These are phyloP conservation scores for Mortierella sp. DNA, from an alignment of 371 early-diverging fungal species.

Conservation along the genomic window DNA sequence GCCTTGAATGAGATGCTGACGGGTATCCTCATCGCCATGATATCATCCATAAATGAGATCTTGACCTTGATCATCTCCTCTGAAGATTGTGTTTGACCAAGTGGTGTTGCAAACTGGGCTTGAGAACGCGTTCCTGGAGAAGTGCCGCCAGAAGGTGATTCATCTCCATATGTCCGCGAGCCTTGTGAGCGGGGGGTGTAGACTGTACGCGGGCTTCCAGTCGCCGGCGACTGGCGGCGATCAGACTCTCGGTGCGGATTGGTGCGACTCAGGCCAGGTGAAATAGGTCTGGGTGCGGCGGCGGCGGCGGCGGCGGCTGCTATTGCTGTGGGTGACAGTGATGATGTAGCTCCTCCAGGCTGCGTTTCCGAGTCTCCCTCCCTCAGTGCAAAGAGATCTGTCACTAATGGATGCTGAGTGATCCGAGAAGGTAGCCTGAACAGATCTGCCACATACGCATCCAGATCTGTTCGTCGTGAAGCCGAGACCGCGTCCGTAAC, in stretches of 20 bases:
- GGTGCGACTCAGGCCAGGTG: slow-evolving; percentile 9
- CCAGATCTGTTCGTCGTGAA: slow-evolving; percentile 71
- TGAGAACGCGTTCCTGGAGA: slow-evolving; percentile 33
- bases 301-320: not conserved
- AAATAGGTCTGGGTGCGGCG: slow-evolving; percentile 1
- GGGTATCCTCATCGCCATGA: slow-evolving; percentile 78
- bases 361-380: slow-evolving; percentile 74
- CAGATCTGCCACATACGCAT: slow-evolving; percentile 77
- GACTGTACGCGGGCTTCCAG: slow-evolving; percentile 9
- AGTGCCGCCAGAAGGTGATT: slow-evolving; percentile 12
- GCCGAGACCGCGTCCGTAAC: slow-evolving; percentile 69
- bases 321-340: no score
- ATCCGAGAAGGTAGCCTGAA: slow-evolving; percentile 70
- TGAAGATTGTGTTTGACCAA: not conserved
- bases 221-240: slow-evolving; percentile 12
- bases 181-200: slow-evolving; percentile 2
- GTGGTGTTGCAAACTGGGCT: slow-evolving; percentile 13
- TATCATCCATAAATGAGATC: slow-evolving; percentile 73
- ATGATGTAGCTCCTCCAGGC: not conserved
- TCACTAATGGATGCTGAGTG: slow-evolving; percentile 61
- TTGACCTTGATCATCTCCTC: slow-evolving; percentile 71
- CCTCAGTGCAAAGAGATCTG: slow-evolving; percentile 73
- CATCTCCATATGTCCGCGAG: slow-evolving; percentile 24
- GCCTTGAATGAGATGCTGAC: slow-evolving; percentile 63
- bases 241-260: slow-evolving; percentile 12